phyloP scores from a whole-genome alignment of 2,329 filamentous ascomycete species.

The Aspergillus quadrilineatus region DNA sequence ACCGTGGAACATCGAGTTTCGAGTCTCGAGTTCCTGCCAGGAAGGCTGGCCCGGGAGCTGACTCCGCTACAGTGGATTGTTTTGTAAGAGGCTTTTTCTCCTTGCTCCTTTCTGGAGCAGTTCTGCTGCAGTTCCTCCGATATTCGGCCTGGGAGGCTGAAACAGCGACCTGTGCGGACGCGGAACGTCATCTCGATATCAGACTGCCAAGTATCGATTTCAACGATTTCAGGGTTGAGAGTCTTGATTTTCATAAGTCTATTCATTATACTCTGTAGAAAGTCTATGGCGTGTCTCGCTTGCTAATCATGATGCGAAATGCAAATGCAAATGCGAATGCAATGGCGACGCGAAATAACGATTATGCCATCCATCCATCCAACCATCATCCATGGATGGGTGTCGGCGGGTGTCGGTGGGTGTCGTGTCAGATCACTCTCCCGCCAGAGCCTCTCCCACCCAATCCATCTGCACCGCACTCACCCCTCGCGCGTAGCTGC shows the following conservation, averaged over 20 bases:
- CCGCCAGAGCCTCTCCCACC: constrained; percentile 53
- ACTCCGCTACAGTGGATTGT: neutral
- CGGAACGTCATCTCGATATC: constrained; percentile 9
- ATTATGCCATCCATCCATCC: neutral
- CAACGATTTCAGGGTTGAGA: neutral
- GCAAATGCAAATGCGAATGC: too few relatives aligned
- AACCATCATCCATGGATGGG: too few relatives aligned
- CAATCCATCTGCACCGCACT: constrained; percentile 63
- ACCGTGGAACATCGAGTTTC: neutral
- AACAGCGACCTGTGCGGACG: neutral
- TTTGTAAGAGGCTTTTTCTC: neutral
- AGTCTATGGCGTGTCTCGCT: neutral
- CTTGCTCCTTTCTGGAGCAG: neutral
- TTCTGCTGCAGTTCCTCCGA: neutral
- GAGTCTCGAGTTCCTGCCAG: neutral
- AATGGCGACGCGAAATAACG: neutral
- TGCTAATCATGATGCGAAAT: neutral
- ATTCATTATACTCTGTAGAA: neutral
- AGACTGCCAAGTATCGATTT: constrained; percentile 4
- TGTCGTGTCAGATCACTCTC: neutral
- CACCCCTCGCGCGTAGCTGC: constrained; percentile 62
- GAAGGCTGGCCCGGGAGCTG: neutral
- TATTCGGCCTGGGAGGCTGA: neutral
- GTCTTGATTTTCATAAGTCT: neutral
- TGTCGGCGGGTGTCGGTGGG: too few relatives aligned